Evolutionary conservation across 495 filamentous ascomycete species (phyloP).

Genomic region (Entonaema liquescens): DNA sequence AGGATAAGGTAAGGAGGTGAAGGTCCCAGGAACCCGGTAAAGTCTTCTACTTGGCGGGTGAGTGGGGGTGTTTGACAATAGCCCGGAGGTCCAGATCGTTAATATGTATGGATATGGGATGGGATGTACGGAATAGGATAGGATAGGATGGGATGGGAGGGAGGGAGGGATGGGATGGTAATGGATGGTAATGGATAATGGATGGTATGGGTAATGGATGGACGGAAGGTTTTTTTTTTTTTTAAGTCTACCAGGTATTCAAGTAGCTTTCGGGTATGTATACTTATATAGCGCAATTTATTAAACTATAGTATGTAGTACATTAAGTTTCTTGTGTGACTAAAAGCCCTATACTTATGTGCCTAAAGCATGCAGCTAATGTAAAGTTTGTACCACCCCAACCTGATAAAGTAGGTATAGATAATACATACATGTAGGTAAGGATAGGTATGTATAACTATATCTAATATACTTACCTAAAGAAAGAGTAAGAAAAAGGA

Average conservation of each 20-base stretch:
- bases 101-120: background rate
- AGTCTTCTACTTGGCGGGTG: constrained; percentile 9
- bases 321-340: background rate
- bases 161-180: too few relatives aligned
- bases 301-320: too few relatives aligned
- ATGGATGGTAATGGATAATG: too few relatives aligned
- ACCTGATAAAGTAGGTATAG: too few relatives aligned
- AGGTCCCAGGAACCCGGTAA: constrained; percentile 42
- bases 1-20: constrained; percentile 37
- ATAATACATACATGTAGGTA: too few relatives aligned
- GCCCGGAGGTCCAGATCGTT: background rate
- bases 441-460: too few relatives aligned
- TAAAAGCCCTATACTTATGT: background rate
- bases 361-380: background rate
- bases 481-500: background rate
- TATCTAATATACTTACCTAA: background rate
- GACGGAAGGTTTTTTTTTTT: too few relatives aligned
- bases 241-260: background rate
- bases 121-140: too few relatives aligned
- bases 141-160: too few relatives aligned
- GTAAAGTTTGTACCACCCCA: background rate
- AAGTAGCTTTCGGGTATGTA: background rate
- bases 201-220: too few relatives aligned
- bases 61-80: constrained; percentile 6
- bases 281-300: background rate